Conservation (phyloP, 352 stramenopile species). For the Pythium phragmiticola region DNA sequence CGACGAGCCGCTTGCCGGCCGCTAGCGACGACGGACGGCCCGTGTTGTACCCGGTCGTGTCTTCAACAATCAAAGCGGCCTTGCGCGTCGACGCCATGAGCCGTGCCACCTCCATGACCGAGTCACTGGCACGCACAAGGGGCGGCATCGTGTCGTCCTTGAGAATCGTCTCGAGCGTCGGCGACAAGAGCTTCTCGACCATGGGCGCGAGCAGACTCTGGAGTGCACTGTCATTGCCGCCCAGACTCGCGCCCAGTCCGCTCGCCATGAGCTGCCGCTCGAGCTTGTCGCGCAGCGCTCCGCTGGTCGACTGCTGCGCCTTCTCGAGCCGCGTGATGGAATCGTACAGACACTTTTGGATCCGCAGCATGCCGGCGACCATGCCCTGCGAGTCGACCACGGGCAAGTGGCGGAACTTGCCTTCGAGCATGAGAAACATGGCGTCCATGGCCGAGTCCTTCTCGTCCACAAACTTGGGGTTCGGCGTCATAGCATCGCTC, state of each 20-base stretch:
- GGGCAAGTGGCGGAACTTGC: conserved; percentile 95
- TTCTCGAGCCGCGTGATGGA: conserved; percentile 97
- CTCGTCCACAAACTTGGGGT: conserved; percentile 88
- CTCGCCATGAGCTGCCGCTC: conserved; percentile 76
- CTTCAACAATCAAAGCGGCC: conserved; percentile 79
- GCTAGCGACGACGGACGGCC: conserved; percentile 31
- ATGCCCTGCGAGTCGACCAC: conserved; percentile 90
- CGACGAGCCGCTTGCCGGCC: conserved; percentile 84
- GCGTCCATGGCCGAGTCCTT: conserved; percentile 88
- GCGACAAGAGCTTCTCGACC: conserved; percentile 85
- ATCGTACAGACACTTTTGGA: conserved; percentile 99
- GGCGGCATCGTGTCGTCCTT: conserved; percentile 76
- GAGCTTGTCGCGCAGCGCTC: conserved; percentile 65
- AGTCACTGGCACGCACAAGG: conserved; percentile 72
- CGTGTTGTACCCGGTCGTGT: conserved; percentile 21
- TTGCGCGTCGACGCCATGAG: conserved; percentile 85
- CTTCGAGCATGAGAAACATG: conserved; percentile 91
- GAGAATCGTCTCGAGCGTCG: conserved; percentile 79
- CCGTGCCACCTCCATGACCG: conserved; percentile 82
- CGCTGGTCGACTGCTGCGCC: conserved; percentile 72
- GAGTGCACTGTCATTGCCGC: conserved; percentile 53
- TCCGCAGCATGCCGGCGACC: conserved; percentile 96
- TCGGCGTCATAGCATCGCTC: conserved; percentile 81
- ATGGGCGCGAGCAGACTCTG: conserved; percentile 79
- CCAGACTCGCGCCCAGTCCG: conserved; percentile 45